Evolutionary conservation across 495 filamentous ascomycete genomes (phyloP).

Genomic region (Penicillium goetzii): DNA sequence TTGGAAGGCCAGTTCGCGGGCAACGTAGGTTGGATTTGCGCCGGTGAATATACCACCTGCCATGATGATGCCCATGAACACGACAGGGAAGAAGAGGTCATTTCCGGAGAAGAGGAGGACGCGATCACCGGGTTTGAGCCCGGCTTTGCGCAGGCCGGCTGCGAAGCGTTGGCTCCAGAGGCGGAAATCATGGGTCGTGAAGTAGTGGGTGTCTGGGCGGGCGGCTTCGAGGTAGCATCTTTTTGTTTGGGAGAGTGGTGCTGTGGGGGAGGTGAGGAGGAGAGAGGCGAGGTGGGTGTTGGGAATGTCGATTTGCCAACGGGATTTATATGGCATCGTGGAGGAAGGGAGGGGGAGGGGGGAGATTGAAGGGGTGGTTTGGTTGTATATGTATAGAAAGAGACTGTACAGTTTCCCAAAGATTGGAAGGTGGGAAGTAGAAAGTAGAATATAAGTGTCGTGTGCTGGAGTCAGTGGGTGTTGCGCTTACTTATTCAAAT

Average conservation of each 20-base stretch:
- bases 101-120: slow-evolving; percentile 75
- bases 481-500: neutral
- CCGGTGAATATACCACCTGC: slow-evolving; percentile 81
- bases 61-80: slow-evolving; percentile 74
- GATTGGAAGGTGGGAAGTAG: neutral
- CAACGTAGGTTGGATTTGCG: slow-evolving; percentile 75
- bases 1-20: slow-evolving; percentile 74
- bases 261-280: slow-evolving; percentile 53
- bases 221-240: slow-evolving; percentile 58
- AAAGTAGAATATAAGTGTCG: neutral
- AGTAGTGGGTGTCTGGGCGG: slow-evolving; percentile 57
- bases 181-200: slow-evolving; percentile 63
- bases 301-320: slow-evolving; percentile 53
- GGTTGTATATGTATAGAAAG: neutral
- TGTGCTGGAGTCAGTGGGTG: neutral
- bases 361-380: slow-evolving; percentile 3
- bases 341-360: neutral
- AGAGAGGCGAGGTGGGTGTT: slow-evolving; percentile 53
- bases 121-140: slow-evolving; percentile 69
- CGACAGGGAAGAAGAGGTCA: slow-evolving; percentile 71
- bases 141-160: slow-evolving; percentile 65
- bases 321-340: slow-evolving; percentile 58
- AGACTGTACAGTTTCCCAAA: too few relatives aligned
- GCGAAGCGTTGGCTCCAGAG: slow-evolving; percentile 74
- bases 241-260: slow-evolving; percentile 46